Evolutionary conservation across 108 stramenopile species (phyloP), one percentile per base, ranked within the genome.

Genomic region (Pseudonitzschia pungens): DNA sequence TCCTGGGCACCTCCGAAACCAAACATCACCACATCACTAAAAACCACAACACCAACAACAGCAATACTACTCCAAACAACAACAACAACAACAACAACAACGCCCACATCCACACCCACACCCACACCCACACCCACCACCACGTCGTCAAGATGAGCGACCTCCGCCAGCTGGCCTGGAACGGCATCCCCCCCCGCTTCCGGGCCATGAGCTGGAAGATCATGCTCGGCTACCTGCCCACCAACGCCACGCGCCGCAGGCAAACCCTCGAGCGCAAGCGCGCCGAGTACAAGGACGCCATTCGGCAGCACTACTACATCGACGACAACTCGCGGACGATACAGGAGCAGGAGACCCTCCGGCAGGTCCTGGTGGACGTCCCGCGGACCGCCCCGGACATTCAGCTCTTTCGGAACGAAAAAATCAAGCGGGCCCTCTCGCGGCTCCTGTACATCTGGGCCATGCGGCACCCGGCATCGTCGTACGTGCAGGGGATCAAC

Each of bases 401-500:
- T 40, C 88, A 91, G 0, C 82, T 99, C 48, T 97, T 99, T 86
- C 96, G 92, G 21, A 92, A 98, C 64, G 94, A 95, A 77, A 69
- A 85, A 36, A 84, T 99, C 48, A 93, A 90, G 69, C 77, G 91
- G 29, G 63, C 76, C 41, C 72, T 98, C 66, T 81, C 87, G 24
- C 77, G 97, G 18, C 71, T 99, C 22, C 83, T 99, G 22, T 99
- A 98, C 84, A 88, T 98, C 65, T 99, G 96, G 96, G 96, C 97
- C 65, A 89, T 97, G 85, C 81, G 98, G n/a, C 92, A 96, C 84
- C 99, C 99, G 14, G 98, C 97, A 2, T 84, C 84, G 57, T 86
- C 88, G 31, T 99, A 99, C 74, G 99, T 99, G 22, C 98, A 98
- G 77, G 98, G 99, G 8, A 98, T 99, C 65, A 98, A 98, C 75